These are phyloP conservation scores for Trapa incisa DNA, from an alignment of 345 rosid genomes.

Conservation along the genomic window DNA sequence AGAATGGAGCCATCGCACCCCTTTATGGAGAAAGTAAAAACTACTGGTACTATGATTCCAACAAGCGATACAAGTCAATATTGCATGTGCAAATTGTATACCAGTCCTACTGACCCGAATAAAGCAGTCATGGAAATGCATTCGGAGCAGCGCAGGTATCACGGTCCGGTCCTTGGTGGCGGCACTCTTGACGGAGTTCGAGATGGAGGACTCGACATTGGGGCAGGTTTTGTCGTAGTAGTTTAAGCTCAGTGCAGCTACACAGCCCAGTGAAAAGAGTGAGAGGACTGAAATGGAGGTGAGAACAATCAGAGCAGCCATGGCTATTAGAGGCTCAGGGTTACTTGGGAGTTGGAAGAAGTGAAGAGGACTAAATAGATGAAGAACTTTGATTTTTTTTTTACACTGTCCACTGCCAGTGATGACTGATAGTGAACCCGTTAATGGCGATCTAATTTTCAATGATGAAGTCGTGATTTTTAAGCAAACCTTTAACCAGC, in stretches of 20 bases:
- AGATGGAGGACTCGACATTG: constrained; percentile 34
- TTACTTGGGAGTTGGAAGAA: too few relatives aligned
- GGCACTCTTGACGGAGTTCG: constrained; percentile 43
- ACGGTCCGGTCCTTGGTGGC: constrained; percentile 50
- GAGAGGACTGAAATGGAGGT: neutral
- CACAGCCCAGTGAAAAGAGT: constrained; percentile 12
- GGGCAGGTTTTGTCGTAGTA: constrained; percentile 58
- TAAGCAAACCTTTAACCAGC: too few relatives aligned
- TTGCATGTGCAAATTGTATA: neutral
- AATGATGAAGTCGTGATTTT: too few relatives aligned
- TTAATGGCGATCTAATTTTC: too few relatives aligned
- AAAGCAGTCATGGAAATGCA: constrained; percentile 82
- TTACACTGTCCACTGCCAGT: too few relatives aligned
- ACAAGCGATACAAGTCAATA: too few relatives aligned
- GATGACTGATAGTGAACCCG: too few relatives aligned
- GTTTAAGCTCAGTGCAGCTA: constrained; percentile 33
- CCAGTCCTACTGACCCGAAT: constrained; percentile 28
- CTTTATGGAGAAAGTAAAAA: constrained; percentile 12
- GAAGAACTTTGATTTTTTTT: too few relatives aligned
- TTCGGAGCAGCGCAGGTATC: constrained; percentile 65
- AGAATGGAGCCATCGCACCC: constrained; percentile 88
- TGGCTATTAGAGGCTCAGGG: neutral
- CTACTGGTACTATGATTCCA: too few relatives aligned
- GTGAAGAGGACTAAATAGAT: too few relatives aligned
- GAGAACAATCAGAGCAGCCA: neutral